Evolutionary conservation across 768 basidiomycete species (phyloP), one percentile per base, ranked within the genome.

Genomic region (Galerina marginata): DNA sequence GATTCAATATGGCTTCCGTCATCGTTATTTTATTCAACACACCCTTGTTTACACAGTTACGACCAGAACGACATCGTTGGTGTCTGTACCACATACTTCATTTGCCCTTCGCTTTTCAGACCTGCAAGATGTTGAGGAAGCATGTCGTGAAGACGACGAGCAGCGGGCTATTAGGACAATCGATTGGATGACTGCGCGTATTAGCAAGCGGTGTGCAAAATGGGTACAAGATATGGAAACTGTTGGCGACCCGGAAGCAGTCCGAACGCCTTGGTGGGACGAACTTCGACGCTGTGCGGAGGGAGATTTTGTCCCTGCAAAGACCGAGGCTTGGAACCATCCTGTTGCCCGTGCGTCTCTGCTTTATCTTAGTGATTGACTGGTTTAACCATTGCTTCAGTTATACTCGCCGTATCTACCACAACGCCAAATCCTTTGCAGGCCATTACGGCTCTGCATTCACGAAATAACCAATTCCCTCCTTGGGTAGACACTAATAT

Each of bases 211-310:
- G 58, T 87, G 87, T 59, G 73, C 81, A 7, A 83, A 80, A 69
- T 95, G 93, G 93, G 81, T 91, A 33, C 85, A 87, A 43, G 86
- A 90, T 67, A 69, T 87, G 45, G 86, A 90, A 59, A 78, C 73
- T 33, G 59, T 74, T 3, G 76, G 59, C 1, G 70, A 77, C 14
- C 82, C 81, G 47, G 78, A 75, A 10, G 79, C 81, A 46, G 75
- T 76, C 45, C 77, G 83, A 51, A 86, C 90, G 9, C 92, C 92
- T 1, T 95, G 93, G 93, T 95, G 93, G 93, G 89, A 92, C 63
- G 93, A 95, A 70, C 80, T 95, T 40, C 80, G 82, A 66, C 81
- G 86, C 10, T 95, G 93, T 71, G 81, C 83, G 1, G 89, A 94
- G 69, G 91, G 90, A 0, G 91, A 94, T 68, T 80, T 85, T 71